phyloP scores from a whole-genome alignment of 2,329 filamentous ascomycete species.

The Colletotrichum godetiae region DNA sequence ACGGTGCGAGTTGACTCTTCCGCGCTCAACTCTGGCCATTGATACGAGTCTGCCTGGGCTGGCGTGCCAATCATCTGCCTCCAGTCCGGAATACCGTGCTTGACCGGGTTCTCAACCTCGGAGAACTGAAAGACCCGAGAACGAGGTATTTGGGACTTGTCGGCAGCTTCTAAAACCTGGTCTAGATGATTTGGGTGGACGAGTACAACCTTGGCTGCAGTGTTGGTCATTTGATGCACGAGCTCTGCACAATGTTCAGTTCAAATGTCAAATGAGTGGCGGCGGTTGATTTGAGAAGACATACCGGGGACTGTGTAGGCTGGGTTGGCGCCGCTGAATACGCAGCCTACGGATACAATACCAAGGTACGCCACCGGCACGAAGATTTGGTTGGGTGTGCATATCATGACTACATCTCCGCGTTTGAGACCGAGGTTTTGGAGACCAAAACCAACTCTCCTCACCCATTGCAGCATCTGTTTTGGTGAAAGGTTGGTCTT shows the following conservation, averaged over 20 bases:
- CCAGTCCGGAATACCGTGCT: constrained; percentile 55
- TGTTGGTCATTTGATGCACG: constrained; percentile 62
- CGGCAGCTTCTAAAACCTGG: constrained; percentile 55
- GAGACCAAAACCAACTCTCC: constrained; percentile 61
- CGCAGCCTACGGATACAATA: constrained; percentile 61
- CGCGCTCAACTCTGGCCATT: constrained; percentile 51
- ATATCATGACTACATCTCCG: constrained; percentile 65
- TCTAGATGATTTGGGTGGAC: constrained; percentile 59
- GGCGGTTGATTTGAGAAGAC: constrained; percentile 23
- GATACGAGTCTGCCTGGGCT: constrained; percentile 48
- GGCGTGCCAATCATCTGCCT: constrained; percentile 48
- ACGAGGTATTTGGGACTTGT: constrained; percentile 51
- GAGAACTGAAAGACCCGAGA: constrained; percentile 61
- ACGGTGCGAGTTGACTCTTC: constrained; percentile 48
- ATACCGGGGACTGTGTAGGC: constrained; percentile 60
- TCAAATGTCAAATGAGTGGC: neutral
- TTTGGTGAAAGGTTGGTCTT: constrained; percentile 56
- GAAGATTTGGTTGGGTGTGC: constrained; percentile 65
- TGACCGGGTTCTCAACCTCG: constrained; percentile 46
- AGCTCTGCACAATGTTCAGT: constrained; percentile 52
- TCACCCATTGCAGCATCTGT: constrained; percentile 62
- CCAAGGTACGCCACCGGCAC: constrained; percentile 66
- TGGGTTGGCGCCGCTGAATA: constrained; percentile 67
- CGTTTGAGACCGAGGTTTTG: constrained; percentile 55
- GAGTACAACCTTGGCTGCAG: constrained; percentile 60